phyloP scores from a whole-genome alignment of 805 yeast genomes.

The Hanseniaspora guilliermondii region DNA sequence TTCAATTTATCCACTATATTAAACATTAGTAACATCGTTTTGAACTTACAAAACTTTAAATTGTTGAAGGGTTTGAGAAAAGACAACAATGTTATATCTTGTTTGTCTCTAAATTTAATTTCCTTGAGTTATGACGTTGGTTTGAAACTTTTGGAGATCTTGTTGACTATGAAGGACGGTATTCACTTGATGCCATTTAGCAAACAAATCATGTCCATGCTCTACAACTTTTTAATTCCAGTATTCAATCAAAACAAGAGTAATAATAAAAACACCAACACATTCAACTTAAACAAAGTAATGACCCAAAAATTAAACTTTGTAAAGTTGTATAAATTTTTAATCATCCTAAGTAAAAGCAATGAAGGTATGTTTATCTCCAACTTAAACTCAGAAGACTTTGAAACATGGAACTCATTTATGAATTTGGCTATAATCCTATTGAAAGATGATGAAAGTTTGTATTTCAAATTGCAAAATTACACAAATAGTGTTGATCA shows the following conservation, averaged over 20 bases:
- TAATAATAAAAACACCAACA: slow-evolving; percentile 2
- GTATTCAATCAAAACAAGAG: slow-evolving; percentile 2
- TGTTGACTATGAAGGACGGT: slow-evolving; percentile 1
- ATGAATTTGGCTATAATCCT: slow-evolving; percentile 44
- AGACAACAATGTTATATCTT: slow-evolving; percentile 34
- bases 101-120: slow-evolving; percentile 36
- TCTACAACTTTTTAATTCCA: slow-evolving; percentile 11
- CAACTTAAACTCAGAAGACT: slow-evolving; percentile 31
- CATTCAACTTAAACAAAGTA: slow-evolving; percentile 18
- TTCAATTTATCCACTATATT: slow-evolving; percentile 54
- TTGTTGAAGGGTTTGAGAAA: slow-evolving; percentile 44
- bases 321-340: slow-evolving; percentile 6
- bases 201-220: not conserved
- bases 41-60: slow-evolving; percentile 43
- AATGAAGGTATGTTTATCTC: slow-evolving; percentile 16
- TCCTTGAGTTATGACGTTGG: slow-evolving; percentile 26
- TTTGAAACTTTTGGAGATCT: slow-evolving; percentile 12
- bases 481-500: slow-evolving; percentile 15
- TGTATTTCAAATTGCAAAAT: slow-evolving; percentile 20
- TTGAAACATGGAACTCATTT: slow-evolving; percentile 41
- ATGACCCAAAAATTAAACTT: slow-evolving; percentile 15
- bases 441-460: slow-evolving; percentile 25
- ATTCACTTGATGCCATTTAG: slow-evolving; percentile 3
- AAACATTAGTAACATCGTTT: slow-evolving; percentile 39
- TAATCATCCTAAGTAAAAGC: slow-evolving; percentile 11